A percentile compares a stretch with the other conserved stretches of the same genome.
Conservation (phyloP, 108 stramenopile genomes). For the Bacterosira constricta region DNA sequence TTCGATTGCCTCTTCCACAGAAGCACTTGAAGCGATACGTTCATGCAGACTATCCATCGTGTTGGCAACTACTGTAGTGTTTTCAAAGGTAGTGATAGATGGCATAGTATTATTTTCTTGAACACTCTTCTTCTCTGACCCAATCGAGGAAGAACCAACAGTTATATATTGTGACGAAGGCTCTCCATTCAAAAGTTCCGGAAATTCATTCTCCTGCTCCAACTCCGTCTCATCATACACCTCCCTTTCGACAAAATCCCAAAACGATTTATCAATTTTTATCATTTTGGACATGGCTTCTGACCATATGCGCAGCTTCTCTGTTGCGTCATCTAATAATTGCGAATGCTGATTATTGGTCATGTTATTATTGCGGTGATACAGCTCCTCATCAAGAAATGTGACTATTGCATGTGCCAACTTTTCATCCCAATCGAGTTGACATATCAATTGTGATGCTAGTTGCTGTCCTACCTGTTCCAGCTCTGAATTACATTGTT, state of each 20-base stretch:
- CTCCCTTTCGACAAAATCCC: constrained; percentile 37
- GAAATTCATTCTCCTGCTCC: background rate
- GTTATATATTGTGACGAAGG: background rate
- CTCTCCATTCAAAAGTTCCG: constrained; percentile 11
- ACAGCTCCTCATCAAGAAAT: constrained; percentile 33
- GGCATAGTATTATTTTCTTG: background rate
- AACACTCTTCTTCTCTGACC: too few relatives aligned
- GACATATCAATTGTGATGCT: constrained; percentile 23
- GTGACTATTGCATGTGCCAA: constrained; percentile 6
- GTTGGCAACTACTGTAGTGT: background rate
- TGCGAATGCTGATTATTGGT: too few relatives aligned
- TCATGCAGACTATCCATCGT: constrained; percentile 9
- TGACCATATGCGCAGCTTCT: constrained; percentile 19
- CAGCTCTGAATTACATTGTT: constrained; percentile 2
- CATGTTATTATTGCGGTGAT: background rate
- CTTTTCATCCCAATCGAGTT: constrained; percentile 22
- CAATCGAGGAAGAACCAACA: background rate
- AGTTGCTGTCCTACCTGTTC: constrained; percentile 13
- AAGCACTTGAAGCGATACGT: constrained; percentile 13
- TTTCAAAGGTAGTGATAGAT: background rate
- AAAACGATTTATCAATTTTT: constrained; percentile 34
- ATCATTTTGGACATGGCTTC: constrained; percentile 27
- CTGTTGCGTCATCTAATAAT: background rate
- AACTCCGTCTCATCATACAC: constrained; percentile 14
- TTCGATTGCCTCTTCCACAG: constrained; percentile 42